Evolutionary conservation across 2,329 filamentous ascomycete species (phyloP), one percentile per base, ranked within the genome.

Genomic region (Onygenales sp.): DNA sequence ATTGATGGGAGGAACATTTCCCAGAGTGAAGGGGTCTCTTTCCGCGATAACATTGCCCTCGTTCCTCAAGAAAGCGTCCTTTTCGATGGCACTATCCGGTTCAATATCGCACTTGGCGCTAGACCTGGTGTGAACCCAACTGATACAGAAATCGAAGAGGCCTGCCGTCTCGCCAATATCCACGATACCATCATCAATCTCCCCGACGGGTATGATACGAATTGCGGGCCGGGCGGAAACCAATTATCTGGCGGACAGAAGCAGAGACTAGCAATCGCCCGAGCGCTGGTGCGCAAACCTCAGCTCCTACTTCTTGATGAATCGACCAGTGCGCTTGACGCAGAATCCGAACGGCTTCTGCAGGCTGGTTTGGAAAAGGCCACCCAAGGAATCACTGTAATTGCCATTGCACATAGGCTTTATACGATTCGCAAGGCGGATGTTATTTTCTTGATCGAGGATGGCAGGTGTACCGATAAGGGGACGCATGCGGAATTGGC

Each of bases 1-100:
- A 84, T 90, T 55, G 86, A 90, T 60, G 85, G 85, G 0, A 58
- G 86, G 7, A 85, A 90, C 62, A 87, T 88, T 54, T 82, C 84
- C 35, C 83, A 80, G 61, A 80, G 89, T 61, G 79, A 79, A 48
- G 75, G 89, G 0, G 78, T 84, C 56, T 80, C 84, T 54, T 72
- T 90, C n/a, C 78, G 86, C 32, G 82, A 80, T 14, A 76, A 85
- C 0, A 70, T 90, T 2, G 84, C 85, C 49, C 89, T 90, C 60
- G 89, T 90, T 53, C 86, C 86, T 4, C 84, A 88, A 70, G 86
- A 90, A 58, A 86, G 86, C 0, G 85, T 89, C 1, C 76, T 90
- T 13, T 89, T 90, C 69, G 86, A 83, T 3, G 87, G 87, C 43
- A 88, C 85, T 0, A 73, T 90, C 33, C 77, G 86, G 49, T 82